Evolutionary conservation across 2,329 filamentous ascomycete species (phyloP), one percentile per base, ranked within the genome.

Genomic region (Chalaropsis ovoidea): DNA sequence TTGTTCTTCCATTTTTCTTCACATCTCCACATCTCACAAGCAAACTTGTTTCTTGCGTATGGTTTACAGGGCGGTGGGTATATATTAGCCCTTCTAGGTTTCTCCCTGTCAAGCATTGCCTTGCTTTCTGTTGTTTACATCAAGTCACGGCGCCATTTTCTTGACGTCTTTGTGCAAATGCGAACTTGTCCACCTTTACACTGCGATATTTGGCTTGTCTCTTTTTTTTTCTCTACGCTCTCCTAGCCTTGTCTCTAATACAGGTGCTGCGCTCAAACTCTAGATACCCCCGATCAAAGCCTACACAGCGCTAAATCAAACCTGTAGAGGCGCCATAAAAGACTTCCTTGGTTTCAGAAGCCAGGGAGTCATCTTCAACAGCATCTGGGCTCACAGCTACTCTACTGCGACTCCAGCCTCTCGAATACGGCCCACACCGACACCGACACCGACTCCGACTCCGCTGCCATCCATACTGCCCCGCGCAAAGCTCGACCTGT

Each of bases 1-100:
- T 47, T 47, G 1, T 15, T 47, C n/a, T 47, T 47, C 2, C 2
- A n/a, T 47, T n/a, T 47, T 47, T 24, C n/a, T 52, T 22, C 24
- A 10, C 35, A 39, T 39, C 4, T 39, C 35, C 35, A 39, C 35
- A 39, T 10, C 4, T 39, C 8, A 39, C 5, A 52, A 15, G 22
- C 11, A 19, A 27, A 24, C 47, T 11, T 19, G 15, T 52, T 24
- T 11, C 47, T 22, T 52, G 47, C 24, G 10, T 22, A 52, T 52
- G 47, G 47, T 24, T 52, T 52, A 27, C 47, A 52, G 47, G 47
- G 19, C 47, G 47, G 47, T 52, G 19, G 47, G 47, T 52, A 52
- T 52, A 15, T 15, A 24, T 52, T 52, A 24, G 47, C 22, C 47
- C 19, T 52, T 27, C 47, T 15, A 24, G 47, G 47, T 24, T 52